Percentiles rank a stretch among this genome's conserved stretches.
Evolutionary conservation across 345 rosid species (phyloP).

Genomic region (Salix suchowensis): DNA sequence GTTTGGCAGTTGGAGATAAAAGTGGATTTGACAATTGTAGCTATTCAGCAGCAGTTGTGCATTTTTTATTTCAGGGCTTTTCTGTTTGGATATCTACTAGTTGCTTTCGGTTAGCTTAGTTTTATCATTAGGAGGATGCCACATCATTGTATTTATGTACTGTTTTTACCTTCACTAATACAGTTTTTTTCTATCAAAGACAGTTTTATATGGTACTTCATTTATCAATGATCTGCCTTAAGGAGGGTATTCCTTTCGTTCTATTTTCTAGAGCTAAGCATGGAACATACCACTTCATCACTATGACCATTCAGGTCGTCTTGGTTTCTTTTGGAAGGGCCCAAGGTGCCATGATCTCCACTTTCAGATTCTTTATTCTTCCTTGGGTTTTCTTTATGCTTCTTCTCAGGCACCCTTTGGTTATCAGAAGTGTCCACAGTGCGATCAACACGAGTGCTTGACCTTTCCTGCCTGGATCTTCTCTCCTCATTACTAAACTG

Average conservation of each 20-base stretch:
- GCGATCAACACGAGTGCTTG: constrained; percentile 52
- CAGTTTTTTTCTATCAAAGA: background rate
- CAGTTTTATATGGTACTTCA: constrained; percentile 4
- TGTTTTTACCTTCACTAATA: background rate
- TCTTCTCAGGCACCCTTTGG: constrained; percentile 58
- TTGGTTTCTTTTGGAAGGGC: constrained; percentile 53
- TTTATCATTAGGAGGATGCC: background rate
- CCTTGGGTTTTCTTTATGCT: constrained; percentile 58
- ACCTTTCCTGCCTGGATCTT: constrained; percentile 66
- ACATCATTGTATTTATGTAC: background rate
- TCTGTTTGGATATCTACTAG: background rate
- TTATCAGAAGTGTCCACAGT: constrained; percentile 48
- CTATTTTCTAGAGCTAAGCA: background rate
- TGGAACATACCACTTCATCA: constrained; percentile 67
- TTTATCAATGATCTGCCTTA: constrained; percentile 13
- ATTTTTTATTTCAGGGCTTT: background rate
- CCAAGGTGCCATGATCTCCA: constrained; percentile 41
- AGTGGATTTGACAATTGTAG: background rate
- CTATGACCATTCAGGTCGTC: constrained; percentile 59
- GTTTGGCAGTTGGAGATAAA: background rate
- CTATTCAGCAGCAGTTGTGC: background rate
- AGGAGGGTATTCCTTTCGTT: constrained; percentile 3
- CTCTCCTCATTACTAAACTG: constrained; percentile 49
- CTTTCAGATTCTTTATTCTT: constrained; percentile 65
- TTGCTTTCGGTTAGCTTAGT: background rate